Evolutionary conservation across 2,329 filamentous ascomycete species (phyloP).

Genomic region (Ilyonectria destructans): DNA sequence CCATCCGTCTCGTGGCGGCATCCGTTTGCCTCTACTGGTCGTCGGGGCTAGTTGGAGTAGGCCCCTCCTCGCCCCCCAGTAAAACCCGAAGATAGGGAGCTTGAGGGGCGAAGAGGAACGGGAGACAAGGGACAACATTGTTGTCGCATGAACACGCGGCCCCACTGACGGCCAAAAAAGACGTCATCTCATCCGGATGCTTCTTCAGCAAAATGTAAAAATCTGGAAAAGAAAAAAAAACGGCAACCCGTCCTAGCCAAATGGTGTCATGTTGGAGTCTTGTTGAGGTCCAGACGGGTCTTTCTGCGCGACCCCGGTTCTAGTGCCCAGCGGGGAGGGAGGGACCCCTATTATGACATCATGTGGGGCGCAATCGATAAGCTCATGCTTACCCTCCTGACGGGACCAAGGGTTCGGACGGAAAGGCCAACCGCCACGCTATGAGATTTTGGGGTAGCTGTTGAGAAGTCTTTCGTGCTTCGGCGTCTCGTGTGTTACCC

Average conservation of each 20-base stretch:
- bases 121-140: background rate
- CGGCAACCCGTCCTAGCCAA: background rate
- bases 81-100: background rate
- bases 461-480: background rate
- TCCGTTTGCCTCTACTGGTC: background rate
- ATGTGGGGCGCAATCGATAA: constrained; percentile 10
- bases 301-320: background rate
- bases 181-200: background rate
- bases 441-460: background rate
- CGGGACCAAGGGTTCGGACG: background rate
- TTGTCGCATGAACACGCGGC: background rate
- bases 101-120: background rate
- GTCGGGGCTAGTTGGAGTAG: background rate
- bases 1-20: background rate
- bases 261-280: background rate
- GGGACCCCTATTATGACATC: constrained; percentile 11
- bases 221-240: background rate
- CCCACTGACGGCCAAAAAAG: background rate
- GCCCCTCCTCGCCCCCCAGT: background rate
- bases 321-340: background rate
- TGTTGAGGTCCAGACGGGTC: background rate
- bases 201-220: background rate
- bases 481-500: background rate
- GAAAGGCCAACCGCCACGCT: background rate
- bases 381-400: background rate